Percentiles rank a stretch among this genome's conserved stretches.
phyloP scores from a whole-genome alignment of 2,329 filamentous ascomycete species.

The Ilyonectria sp. region DNA sequence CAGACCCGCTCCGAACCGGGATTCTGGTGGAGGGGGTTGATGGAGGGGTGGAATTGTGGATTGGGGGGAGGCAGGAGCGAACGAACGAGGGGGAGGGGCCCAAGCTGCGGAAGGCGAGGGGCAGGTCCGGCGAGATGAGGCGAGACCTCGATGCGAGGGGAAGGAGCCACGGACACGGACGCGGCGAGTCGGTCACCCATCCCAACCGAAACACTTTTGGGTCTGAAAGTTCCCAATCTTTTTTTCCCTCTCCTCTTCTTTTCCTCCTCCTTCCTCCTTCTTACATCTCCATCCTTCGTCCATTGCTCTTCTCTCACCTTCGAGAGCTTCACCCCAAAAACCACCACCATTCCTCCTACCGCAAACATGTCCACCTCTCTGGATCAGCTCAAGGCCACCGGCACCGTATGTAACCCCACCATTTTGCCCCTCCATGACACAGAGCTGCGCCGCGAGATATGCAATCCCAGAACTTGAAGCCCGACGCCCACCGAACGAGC shows the following conservation, averaged over 20 bases:
- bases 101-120: no score
- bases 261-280: slow-evolving; percentile 31
- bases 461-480: slow-evolving; percentile 21
- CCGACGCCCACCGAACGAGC: neutral
- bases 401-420: slow-evolving; percentile 82
- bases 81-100: slow-evolving; percentile 29
- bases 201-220: slow-evolving; percentile 40
- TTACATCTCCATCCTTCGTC: slow-evolving; percentile 2
- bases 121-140: no score
- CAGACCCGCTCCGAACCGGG: no score
- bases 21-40: neutral
- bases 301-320: slow-evolving; percentile 28
- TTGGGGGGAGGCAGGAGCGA: slow-evolving; percentile 34
- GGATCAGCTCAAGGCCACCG: slow-evolving; percentile 96
- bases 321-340: slow-evolving; percentile 31
- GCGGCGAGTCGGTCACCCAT: slow-evolving; percentile 35
- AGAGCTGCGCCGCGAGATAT: slow-evolving; percentile 33
- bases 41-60: slow-evolving; percentile 26
- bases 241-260: slow-evolving; percentile 33
- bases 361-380: slow-evolving; percentile 85
- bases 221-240: slow-evolving; percentile 42
- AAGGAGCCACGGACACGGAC: slow-evolving; percentile 24
- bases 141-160: no score
- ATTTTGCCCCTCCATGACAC: slow-evolving; percentile 51
- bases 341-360: slow-evolving; percentile 31